Evolutionary conservation across 2,329 filamentous ascomycete genomes (phyloP), one percentile per base, ranked within the genome.

Genomic region (Ophiostoma angusticollis): DNA sequence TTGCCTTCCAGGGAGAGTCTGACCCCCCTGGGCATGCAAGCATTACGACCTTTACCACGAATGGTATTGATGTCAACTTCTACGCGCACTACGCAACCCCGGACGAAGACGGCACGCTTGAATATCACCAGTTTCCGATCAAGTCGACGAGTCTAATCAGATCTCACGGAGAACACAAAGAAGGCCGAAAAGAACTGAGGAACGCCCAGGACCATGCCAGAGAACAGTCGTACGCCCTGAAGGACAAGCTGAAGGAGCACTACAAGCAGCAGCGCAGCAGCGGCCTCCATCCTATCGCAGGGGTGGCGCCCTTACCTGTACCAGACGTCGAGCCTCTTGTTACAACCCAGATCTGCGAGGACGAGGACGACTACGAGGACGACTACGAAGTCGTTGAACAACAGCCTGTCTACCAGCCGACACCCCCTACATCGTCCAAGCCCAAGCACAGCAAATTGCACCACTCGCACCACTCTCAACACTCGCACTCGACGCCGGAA

Each of bases 41-140:
- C 6, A 21, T 56, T 39, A 47, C 45, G 3, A 56, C 52, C 0
- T 54, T 55, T 31, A 47, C 47, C 18, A 52, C 50, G 1, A 38
- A 56, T 24, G 54, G 54, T n/a, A 42, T 32, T 3, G 43, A 23
- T n/a, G 24, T 56, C 23, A 44, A 52, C 34, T 30, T 52, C 7
- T 56, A 35, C n/a, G 50, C 53, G 1, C 53, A 57, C 16, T 50
- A 55, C 33, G 43, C 52, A n/a, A n/a, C n/a, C n/a, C n/a, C n/a
- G n/a, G n/a, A n/a, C n/a, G n/a, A n/a, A n/a, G n/a, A n/a, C n/a
- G n/a, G n/a, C n/a, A n/a, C n/a, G n/a, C n/a, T n/a, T n/a, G n/a
- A n/a, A n/a, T n/a, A n/a, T n/a, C n/a, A n/a, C n/a, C n/a, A n/a
- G n/a, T n/a, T n/a, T n/a, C n/a, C n/a, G n/a, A n/a, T n/a, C n/a